phyloP scores from a whole-genome alignment of 2,329 filamentous ascomycete species.

The Aspergillus texensis region DNA sequence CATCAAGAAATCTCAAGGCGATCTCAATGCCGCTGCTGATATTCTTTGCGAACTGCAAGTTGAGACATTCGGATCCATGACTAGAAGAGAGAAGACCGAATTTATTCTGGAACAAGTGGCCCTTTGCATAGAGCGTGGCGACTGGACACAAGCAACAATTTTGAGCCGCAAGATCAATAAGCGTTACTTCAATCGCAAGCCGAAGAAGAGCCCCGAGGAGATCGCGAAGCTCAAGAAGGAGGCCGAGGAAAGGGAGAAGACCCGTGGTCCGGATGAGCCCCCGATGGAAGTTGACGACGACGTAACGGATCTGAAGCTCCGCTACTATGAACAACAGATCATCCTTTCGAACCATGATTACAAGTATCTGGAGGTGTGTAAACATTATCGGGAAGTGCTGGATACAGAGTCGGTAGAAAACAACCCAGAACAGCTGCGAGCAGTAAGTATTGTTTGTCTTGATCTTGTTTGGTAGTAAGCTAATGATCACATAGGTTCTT shows the following conservation, averaged over 20 bases:
- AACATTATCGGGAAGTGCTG: slow-evolving; percentile 94
- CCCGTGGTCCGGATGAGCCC: slow-evolving; percentile 74
- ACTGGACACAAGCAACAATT: slow-evolving; percentile 95
- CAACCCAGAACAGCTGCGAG: slow-evolving; percentile 80
- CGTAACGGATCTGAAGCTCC: slow-evolving; percentile 92
- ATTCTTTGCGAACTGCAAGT: slow-evolving; percentile 97
- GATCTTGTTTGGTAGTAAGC: slow-evolving; percentile 11
- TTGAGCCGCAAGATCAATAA: slow-evolving; percentile 97
- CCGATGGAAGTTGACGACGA: slow-evolving; percentile 80
- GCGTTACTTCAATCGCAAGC: slow-evolving; percentile 83
- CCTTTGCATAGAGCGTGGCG: slow-evolving; percentile 90
- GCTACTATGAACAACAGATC: slow-evolving; percentile 97
- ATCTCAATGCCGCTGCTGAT: slow-evolving; percentile 85
- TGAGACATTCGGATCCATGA: slow-evolving; percentile 98
- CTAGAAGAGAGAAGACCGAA: slow-evolving; percentile 94
- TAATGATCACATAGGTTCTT: slow-evolving; percentile 65
- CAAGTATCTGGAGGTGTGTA: slow-evolving; percentile 97
- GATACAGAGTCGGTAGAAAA: slow-evolving; percentile 95
- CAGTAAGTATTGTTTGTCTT: slow-evolving; percentile 61
- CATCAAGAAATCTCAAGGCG: slow-evolving; percentile 95
- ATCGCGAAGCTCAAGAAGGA: slow-evolving; percentile 89
- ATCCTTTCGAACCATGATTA: slow-evolving; percentile 92
- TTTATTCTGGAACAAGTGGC: slow-evolving; percentile 95
- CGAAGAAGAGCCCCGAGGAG: slow-evolving; percentile 87
- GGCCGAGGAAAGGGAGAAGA: slow-evolving; percentile 73